These are phyloP conservation scores for Zangia roseola DNA, from an alignment of 768 basidiomycete species.

Conservation along the genomic window DNA sequence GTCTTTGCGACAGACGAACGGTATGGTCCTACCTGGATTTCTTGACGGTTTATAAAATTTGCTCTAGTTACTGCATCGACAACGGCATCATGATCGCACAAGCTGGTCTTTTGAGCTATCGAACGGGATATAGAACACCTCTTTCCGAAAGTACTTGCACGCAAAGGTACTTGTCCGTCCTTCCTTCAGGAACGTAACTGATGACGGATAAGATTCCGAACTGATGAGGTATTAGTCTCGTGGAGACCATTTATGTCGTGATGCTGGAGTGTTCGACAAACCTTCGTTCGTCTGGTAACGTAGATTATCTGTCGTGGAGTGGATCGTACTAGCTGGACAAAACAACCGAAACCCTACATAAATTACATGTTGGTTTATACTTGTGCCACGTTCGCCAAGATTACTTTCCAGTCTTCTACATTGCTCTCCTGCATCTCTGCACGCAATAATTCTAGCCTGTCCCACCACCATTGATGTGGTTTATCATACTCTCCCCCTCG, in stretches of 20 bases:
- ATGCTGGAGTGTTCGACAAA: not conserved
- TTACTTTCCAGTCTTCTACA: slow-evolving; percentile 47
- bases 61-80: slow-evolving; percentile 94
- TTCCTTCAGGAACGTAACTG: slow-evolving; percentile 1
- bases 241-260: slow-evolving; percentile 55
- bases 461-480: slow-evolving; percentile 81
- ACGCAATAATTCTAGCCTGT: slow-evolving; percentile 46
- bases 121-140: slow-evolving; percentile 85
- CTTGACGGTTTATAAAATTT: not conserved
- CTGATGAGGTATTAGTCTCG: slow-evolving; percentile 88
- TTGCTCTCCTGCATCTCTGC: slow-evolving; percentile 45
- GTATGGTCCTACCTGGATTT: slow-evolving; percentile 39
- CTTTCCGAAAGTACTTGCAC: slow-evolving; percentile 84
- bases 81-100: slow-evolving; percentile 99
- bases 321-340: not conserved
- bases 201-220: slow-evolving; percentile 68
- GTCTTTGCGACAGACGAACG: slow-evolving; percentile 97
- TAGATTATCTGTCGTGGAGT: not conserved
- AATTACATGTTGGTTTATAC: not conserved
- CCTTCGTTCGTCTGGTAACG: not conserved
- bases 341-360: not conserved
- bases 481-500: slow-evolving; percentile 49
- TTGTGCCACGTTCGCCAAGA: slow-evolving; percentile 48
- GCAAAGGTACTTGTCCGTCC: slow-evolving; percentile 58
- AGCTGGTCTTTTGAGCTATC: slow-evolving; percentile 86